These are phyloP conservation scores for Lipomyces lipofer DNA, from an alignment of 805 yeast species.

Conservation along the genomic window DNA sequence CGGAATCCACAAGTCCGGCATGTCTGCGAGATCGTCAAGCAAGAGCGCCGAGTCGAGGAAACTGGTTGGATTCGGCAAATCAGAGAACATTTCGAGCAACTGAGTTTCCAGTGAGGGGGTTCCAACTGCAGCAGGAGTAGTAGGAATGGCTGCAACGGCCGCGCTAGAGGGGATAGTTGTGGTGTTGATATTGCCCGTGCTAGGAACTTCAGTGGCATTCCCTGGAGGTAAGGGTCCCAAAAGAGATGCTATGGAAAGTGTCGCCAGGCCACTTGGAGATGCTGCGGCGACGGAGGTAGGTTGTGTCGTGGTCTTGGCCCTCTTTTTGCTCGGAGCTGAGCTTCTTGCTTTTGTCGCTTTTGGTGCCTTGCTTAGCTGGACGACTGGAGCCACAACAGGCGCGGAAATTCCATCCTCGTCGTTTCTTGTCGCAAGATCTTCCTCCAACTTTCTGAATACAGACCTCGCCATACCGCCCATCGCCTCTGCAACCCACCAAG, in stretches of 20 bases:
- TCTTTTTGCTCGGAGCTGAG: too few relatives aligned
- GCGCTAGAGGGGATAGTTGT: neutral
- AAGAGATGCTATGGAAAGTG: too few relatives aligned
- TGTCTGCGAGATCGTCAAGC: constrained; percentile 32
- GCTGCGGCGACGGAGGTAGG: too few relatives aligned
- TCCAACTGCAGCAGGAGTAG: neutral
- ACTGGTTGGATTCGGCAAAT: constrained; percentile 40
- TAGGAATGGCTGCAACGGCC: neutral
- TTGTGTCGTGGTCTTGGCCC: too few relatives aligned
- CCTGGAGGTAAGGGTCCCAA: too few relatives aligned
- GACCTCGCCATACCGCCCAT: constrained; percentile 41
- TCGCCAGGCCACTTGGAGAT: too few relatives aligned
- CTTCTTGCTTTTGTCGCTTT: neutral
- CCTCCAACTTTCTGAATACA: constrained; percentile 35
- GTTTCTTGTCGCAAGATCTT: constrained; percentile 18
- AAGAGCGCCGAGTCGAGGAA: constrained; percentile 38
- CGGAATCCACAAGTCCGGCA: constrained; percentile 18
- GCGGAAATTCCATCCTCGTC: constrained; percentile 5
- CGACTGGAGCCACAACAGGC: neutral
- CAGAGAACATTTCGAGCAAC: constrained; percentile 39
- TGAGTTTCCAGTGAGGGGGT: constrained; percentile 33
- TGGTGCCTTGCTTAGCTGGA: neutral
- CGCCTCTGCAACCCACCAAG: constrained; percentile 44
- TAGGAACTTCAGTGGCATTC: too few relatives aligned
- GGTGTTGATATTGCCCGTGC: too few relatives aligned